These are phyloP conservation scores for Hortiboletus campestris DNA, from an alignment of 768 basidiomycete genomes.

Conservation along the genomic window DNA sequence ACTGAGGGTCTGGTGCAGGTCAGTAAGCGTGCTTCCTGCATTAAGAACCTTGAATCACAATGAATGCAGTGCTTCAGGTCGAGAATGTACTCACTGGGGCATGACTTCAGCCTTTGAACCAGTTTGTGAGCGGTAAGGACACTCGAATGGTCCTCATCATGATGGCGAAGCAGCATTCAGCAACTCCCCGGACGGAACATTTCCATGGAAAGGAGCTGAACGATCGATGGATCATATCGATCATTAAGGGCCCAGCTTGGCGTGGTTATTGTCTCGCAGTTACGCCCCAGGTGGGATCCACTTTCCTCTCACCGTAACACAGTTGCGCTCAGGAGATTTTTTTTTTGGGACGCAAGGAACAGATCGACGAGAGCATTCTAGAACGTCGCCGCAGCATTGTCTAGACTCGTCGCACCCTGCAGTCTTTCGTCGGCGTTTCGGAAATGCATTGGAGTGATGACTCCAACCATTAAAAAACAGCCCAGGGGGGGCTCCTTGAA, in stretches of 20 bases:
- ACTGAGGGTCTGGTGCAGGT: constrained; percentile 76
- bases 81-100: constrained; percentile 74
- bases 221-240: constrained; percentile 83
- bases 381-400: constrained; percentile 61
- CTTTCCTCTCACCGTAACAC: constrained; percentile 3
- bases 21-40: constrained; percentile 15
- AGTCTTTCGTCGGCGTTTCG: constrained; percentile 76
- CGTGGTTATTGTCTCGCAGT: constrained; percentile 70
- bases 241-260: constrained; percentile 64
- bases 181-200: constrained; percentile 51
- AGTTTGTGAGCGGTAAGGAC: constrained; percentile 45
- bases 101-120: constrained; percentile 84
- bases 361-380: constrained; percentile 81
- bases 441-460: constrained; percentile 84
- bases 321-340: constrained; percentile 11
- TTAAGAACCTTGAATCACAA: constrained; percentile 11
- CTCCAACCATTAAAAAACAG: no score
- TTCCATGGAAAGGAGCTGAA: constrained; percentile 69
- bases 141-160: constrained; percentile 25
- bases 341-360: constrained; percentile 57
- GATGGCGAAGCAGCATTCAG: constrained; percentile 34
- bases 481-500: no score
- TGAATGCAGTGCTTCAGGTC: constrained; percentile 47
- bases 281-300: constrained; percentile 60
- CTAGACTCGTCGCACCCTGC: constrained; percentile 87